Percentiles rank a stretch among this genome's conserved stretches.
Conservation (phyloP, 1,284 basidiomycete species). For the Ganoderma meredithae region DNA sequence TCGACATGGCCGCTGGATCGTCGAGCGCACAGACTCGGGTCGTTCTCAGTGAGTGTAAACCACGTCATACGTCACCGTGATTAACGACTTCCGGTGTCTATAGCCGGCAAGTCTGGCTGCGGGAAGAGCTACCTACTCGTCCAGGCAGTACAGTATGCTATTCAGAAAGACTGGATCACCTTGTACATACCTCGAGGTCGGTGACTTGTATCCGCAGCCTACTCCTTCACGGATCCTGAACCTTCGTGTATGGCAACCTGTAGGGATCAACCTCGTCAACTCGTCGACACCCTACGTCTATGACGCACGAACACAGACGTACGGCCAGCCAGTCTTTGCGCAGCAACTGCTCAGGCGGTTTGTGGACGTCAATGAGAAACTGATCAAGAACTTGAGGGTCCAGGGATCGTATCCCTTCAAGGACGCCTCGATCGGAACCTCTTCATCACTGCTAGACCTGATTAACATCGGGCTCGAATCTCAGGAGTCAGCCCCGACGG, state of each 20-base stretch:
- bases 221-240: neutral
- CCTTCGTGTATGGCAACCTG: neutral
- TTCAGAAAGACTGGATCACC: conserved; percentile 81
- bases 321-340: conserved; percentile 77
- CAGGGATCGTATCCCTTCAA: conserved; percentile 53
- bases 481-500: conserved; percentile 60
- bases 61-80: neutral
- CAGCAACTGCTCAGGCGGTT: conserved; percentile 68
- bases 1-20: conserved; percentile 54
- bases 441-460: conserved; percentile 64
- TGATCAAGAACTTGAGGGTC: conserved; percentile 51
- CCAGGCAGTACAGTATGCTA: conserved; percentile 81
- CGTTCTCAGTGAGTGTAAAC: conserved; percentile 64
- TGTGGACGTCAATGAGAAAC: conserved; percentile 57
- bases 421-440: conserved; percentile 54
- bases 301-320: conserved; percentile 78
- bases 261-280: conserved; percentile 79
- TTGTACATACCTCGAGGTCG: conserved; percentile 87
- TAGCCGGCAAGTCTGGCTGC: conserved; percentile 80
- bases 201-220: conserved; percentile 27
- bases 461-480: conserved; percentile 66
- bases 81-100: conserved; percentile 1
- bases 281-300: conserved; percentile 82
- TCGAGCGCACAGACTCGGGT: conserved; percentile 57
- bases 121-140: conserved; percentile 89